phyloP scores from a whole-genome alignment of 2,329 filamentous ascomycete species.

The Penicillium corylophilum region DNA sequence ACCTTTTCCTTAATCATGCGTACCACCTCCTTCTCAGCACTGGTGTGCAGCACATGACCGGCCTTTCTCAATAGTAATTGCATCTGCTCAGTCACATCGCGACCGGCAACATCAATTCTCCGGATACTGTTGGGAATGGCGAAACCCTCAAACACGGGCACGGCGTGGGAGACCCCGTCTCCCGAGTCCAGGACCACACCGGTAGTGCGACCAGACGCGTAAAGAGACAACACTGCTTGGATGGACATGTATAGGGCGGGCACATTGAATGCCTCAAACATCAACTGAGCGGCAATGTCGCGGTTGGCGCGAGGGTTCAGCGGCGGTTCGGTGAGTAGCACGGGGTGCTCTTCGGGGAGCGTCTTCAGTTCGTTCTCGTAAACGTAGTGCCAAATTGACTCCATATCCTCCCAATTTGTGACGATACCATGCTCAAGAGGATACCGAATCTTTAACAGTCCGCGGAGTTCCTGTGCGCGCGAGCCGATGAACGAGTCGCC shows the following conservation, averaged over 20 bases:
- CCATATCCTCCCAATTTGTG: constrained; percentile 99
- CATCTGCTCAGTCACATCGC: constrained; percentile 94
- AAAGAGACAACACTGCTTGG: constrained; percentile 92
- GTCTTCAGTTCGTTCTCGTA: constrained; percentile 96
- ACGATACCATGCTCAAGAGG: constrained; percentile 97
- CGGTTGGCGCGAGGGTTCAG: constrained; percentile 94
- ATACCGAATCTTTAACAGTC: constrained; percentile 91
- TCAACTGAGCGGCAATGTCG: constrained; percentile 92
- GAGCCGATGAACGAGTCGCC: constrained; percentile 97
- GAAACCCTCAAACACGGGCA: constrained; percentile 97
- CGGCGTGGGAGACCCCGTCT: constrained; percentile 94
- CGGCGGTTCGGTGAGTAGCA: constrained; percentile 92
- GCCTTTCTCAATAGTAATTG: constrained; percentile 88
- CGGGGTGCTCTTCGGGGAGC: constrained; percentile 96
- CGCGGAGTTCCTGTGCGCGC: constrained; percentile 84
- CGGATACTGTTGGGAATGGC: constrained; percentile 94
- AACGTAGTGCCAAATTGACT: constrained; percentile 98
- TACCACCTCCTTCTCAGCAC: constrained; percentile 98
- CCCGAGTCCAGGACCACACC: constrained; percentile 94
- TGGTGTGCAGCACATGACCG: constrained; percentile 94
- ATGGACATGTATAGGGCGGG: constrained; percentile 95
- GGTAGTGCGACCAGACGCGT: constrained; percentile 92
- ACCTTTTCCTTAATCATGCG: constrained; percentile 94
- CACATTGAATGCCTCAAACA: constrained; percentile 99
- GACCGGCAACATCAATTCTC: constrained; percentile 90